These are phyloP conservation scores for Excoecaria cochinchinensis DNA, from an alignment of 345 rosid species.

Conservation along the genomic window DNA sequence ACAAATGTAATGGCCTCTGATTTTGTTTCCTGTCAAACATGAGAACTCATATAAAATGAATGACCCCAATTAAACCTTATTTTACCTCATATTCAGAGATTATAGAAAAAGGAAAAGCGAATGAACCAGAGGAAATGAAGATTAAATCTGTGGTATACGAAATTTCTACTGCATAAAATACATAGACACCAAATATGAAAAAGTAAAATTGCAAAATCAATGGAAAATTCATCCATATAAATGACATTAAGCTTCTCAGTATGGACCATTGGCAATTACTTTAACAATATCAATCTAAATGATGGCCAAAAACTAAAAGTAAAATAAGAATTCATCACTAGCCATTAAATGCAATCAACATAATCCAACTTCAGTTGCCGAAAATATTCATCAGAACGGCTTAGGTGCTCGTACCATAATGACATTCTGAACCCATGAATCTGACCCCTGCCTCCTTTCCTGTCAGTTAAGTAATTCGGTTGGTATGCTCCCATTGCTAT, in stretches of 20 bases:
- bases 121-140: no score
- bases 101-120: no score
- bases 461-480: constrained; percentile 68
- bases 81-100: no score
- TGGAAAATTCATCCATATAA: neutral
- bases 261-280: neutral
- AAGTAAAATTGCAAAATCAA: neutral
- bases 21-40: no score
- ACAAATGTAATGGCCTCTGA: no score
- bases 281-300: constrained; percentile 16
- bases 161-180: no score
- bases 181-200: neutral
- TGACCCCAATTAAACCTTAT: no score
- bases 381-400: constrained; percentile 79
- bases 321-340: constrained; percentile 22
- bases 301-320: constrained; percentile 20
- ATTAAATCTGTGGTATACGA: no score
- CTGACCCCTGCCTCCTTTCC: constrained; percentile 86
- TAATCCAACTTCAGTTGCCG: constrained; percentile 35
- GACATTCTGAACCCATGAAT: constrained; percentile 96
- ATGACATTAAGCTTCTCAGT: neutral
- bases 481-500: constrained; percentile 98
- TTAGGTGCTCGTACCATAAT: constrained; percentile 94
- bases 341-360: constrained; percentile 30
- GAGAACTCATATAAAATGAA: no score